phyloP scores from a whole-genome alignment of 257 asterid genomes.

The Parsonsia alboflavescens region DNA sequence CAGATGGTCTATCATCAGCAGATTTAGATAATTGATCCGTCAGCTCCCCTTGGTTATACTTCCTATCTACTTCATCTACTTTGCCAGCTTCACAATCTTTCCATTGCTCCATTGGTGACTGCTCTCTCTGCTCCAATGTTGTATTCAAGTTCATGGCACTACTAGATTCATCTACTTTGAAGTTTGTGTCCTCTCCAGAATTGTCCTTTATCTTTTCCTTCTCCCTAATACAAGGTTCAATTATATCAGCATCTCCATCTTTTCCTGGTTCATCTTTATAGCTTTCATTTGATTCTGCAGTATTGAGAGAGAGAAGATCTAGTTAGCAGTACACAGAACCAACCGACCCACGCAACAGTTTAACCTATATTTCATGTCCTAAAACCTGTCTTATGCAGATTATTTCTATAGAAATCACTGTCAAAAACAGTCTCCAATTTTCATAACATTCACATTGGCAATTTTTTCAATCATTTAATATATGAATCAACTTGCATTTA shows the following conservation, averaged over 20 bases:
- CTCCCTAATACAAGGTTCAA: background rate
- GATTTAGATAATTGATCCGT: background rate
- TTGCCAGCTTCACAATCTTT: background rate
- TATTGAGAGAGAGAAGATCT: background rate
- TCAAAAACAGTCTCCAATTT: background rate
- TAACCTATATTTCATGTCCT: background rate
- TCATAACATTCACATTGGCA: background rate
- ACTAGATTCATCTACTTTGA: background rate
- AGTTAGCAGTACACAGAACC: background rate
- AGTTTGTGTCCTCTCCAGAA: background rate
- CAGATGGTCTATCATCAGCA: background rate
- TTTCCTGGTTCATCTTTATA: background rate
- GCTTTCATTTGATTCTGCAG: background rate
- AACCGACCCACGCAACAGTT: background rate
- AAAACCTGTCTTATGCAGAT: background rate
- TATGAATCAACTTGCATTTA: background rate
- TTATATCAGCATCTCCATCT: background rate
- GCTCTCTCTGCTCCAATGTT: background rate
- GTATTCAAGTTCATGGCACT: background rate
- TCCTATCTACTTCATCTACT: background rate
- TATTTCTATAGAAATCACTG: background rate
- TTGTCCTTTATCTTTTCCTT: background rate
- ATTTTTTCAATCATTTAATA: too few relatives aligned
- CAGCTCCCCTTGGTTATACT: background rate
- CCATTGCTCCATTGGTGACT: background rate